phyloP scores from a whole-genome alignment of 2,329 filamentous ascomycete species.

The Tolypocladium paradoxum region DNA sequence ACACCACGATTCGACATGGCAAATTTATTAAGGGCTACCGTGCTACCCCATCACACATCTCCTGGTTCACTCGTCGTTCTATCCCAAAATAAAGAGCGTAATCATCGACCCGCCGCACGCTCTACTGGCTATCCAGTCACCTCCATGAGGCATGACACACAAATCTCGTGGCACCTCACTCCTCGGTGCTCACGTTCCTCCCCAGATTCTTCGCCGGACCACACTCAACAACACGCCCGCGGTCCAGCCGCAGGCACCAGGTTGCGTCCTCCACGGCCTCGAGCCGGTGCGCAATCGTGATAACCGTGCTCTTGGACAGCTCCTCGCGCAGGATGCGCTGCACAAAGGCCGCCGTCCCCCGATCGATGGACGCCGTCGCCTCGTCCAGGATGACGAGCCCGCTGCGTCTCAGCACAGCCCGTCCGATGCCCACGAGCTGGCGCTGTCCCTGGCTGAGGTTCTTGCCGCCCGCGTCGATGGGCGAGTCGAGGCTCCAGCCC shows the following conservation, averaged over 20 bases:
- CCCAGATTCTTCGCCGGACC: slow-evolving; percentile 24
- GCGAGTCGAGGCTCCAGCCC: slow-evolving; percentile 35
- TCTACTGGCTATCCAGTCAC: no score
- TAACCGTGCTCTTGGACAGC: slow-evolving; percentile 45
- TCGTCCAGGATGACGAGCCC: slow-evolving; percentile 54
- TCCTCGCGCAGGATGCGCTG: slow-evolving; percentile 47
- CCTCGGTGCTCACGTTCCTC: not conserved
- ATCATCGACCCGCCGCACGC: not conserved
- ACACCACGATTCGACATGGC: no score
- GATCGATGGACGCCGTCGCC: slow-evolving; percentile 53
- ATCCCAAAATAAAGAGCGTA: not conserved
- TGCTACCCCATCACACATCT: not conserved
- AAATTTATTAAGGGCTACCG: not conserved
- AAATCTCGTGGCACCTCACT: not conserved
- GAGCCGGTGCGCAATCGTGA: slow-evolving; percentile 55
- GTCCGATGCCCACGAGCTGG: slow-evolving; percentile 49
- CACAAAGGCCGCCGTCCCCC: slow-evolving; percentile 45
- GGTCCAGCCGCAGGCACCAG: slow-evolving; percentile 42
- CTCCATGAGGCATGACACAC: no score
- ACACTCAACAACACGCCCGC: slow-evolving; percentile 37
- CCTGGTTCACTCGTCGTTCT: no score
- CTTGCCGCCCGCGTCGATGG: slow-evolving; percentile 47
- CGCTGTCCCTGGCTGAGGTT: slow-evolving; percentile 53
- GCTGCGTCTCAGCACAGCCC: slow-evolving; percentile 48
- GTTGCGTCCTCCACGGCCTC: slow-evolving; percentile 50